Conservation (phyloP, 2,329 filamentous ascomycete genomes). For the Penicillium oxalicum region DNA sequence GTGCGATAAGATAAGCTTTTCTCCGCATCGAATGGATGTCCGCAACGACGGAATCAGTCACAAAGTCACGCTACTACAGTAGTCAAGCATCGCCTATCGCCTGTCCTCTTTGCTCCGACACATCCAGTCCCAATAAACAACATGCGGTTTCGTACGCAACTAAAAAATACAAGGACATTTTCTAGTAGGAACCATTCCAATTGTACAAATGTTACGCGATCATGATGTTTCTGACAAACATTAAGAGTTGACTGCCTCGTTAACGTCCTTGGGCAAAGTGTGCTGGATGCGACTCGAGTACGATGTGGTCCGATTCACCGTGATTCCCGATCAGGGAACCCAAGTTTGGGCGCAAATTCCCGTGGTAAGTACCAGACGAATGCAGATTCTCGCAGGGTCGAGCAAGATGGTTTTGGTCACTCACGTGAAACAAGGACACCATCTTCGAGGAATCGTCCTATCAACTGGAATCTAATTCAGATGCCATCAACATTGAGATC, state of each 20-base stretch:
- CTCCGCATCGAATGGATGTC: not conserved
- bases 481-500: conserved; percentile 94
- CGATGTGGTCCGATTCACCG: conserved; percentile 83
- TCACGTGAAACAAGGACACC: conserved; percentile 51
- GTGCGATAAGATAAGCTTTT: conserved; percentile 4
- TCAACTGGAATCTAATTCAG: conserved; percentile 79
- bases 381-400: too few relatives aligned
- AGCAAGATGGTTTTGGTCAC: not conserved
- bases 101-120: not conserved
- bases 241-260: conserved; percentile 55
- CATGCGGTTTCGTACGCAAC: conserved; percentile 32
- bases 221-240: conserved; percentile 4
- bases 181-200: conserved; percentile 9
- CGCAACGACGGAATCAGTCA: not conserved
- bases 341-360: conserved; percentile 86
- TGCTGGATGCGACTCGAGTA: conserved; percentile 88
- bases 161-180: conserved; percentile 24
- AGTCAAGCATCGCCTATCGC: conserved; percentile 4
- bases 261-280: conserved; percentile 67
- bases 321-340: conserved; percentile 88
- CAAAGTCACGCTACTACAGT: conserved; percentile 8
- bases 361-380: conserved; percentile 26
- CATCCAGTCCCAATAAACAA: conserved; percentile 7
- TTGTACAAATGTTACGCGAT: not conserved
- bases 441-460: conserved; percentile 76